Conservation (phyloP, 164 flowering plant species). For the Magnolia sinica region DNA sequence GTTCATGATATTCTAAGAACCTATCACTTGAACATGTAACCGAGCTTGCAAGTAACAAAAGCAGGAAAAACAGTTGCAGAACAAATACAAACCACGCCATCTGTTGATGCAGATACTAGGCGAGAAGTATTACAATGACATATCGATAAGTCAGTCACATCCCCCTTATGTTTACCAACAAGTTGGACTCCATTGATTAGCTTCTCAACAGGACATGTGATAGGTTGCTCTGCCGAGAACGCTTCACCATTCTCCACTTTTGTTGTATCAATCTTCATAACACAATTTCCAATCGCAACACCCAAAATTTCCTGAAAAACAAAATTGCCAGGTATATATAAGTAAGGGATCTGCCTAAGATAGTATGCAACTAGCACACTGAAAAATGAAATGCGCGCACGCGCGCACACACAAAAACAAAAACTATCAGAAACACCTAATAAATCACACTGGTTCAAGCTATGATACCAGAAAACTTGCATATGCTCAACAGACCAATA, state of each 20-base stretch:
- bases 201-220: constrained; percentile 58
- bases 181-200: constrained; percentile 78
- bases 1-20: no score
- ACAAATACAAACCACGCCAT: constrained; percentile 77
- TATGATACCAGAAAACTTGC: neutral
- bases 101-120: constrained; percentile 82
- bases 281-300: constrained; percentile 66
- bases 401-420: no score
- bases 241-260: constrained; percentile 67
- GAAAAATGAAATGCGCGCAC: neutral
- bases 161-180: constrained; percentile 88
- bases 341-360: neutral
- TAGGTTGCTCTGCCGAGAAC: constrained; percentile 68
- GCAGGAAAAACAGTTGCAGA: neutral
- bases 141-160: constrained; percentile 90
- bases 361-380: neutral
- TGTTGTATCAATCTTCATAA: constrained; percentile 75
- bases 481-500: no score
- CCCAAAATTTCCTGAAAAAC: constrained; percentile 73
- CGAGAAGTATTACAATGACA: constrained; percentile 94
- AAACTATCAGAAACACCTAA: neutral
- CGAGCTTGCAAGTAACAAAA: no score
- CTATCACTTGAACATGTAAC: no score
- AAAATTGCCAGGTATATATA: neutral
- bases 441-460: neutral